These are phyloP conservation scores for Penicillium alfredii DNA, from an alignment of 495 filamentous ascomycete species.

Conservation along the genomic window DNA sequence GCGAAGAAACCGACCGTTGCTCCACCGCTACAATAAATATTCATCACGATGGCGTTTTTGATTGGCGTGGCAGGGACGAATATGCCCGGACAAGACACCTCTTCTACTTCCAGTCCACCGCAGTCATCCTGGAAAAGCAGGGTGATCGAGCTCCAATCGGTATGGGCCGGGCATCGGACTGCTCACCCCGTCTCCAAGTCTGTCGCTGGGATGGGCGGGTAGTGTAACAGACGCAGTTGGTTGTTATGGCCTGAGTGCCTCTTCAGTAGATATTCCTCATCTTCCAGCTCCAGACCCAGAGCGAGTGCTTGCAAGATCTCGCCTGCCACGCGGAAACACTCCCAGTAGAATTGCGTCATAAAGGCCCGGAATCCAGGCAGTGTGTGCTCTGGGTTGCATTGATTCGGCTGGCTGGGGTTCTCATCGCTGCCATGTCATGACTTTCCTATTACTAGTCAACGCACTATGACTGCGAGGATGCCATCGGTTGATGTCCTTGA, in stretches of 20 bases:
- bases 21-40: constrained; percentile 58
- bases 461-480: no score
- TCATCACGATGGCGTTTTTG: constrained; percentile 50
- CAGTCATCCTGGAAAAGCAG: constrained; percentile 49
- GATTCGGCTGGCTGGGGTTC: constrained; percentile 52
- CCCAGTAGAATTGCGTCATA: constrained; percentile 53
- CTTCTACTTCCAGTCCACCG: constrained; percentile 52
- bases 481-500: no score
- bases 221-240: constrained; percentile 61
- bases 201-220: constrained; percentile 50
- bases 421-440: constrained; percentile 61
- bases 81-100: constrained; percentile 38
- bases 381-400: constrained; percentile 54
- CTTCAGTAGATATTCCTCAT: constrained; percentile 46
- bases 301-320: constrained; percentile 50
- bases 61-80: constrained; percentile 50
- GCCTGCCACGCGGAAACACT: constrained; percentile 37
- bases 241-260: constrained; percentile 54
- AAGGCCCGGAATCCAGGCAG: constrained; percentile 57
- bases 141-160: constrained; percentile 48
- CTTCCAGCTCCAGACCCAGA: constrained; percentile 41
- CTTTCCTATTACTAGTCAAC: no score
- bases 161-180: constrained; percentile 51
- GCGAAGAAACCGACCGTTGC: constrained; percentile 40
- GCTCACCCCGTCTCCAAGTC: constrained; percentile 38